Conservation (phyloP, 176 grass and related monocot species). For the Hordeum marinum region DNA sequence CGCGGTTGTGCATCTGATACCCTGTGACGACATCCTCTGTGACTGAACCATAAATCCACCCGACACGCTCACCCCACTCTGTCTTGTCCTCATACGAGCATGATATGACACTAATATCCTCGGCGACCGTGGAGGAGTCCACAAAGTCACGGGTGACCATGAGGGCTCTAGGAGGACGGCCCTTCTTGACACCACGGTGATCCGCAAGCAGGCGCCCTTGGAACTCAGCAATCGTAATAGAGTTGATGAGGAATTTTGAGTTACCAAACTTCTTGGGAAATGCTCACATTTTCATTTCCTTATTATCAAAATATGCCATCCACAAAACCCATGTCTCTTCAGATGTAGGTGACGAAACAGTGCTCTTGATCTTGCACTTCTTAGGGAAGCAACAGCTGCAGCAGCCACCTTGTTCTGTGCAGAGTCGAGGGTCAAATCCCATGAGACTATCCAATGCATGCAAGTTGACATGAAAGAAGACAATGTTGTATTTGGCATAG, state of each 20-base stretch:
- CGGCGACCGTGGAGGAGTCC: slow-evolving; percentile 87
- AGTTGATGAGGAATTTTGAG: slow-evolving; percentile 77
- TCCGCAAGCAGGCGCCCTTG: slow-evolving; percentile 95
- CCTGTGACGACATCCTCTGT: slow-evolving; percentile 99
- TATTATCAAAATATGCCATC: slow-evolving; percentile 74
- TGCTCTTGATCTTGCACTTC: slow-evolving; percentile 44
- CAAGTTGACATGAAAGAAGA: slow-evolving; percentile 99
- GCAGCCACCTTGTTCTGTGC: slow-evolving; percentile 74
- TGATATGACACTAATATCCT: slow-evolving; percentile 88
- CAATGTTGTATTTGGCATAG: slow-evolving; percentile 95
- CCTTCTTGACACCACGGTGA: slow-evolving; percentile 89
- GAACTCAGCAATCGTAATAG: slow-evolving; percentile 89
- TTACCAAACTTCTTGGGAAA: slow-evolving; percentile 97
- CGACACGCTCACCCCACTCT: slow-evolving; percentile 88
- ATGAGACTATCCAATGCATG: slow-evolving; percentile 76
- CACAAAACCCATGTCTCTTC: slow-evolving; percentile 79
- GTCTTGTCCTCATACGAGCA: slow-evolving; percentile 99
- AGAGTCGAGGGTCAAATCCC: slow-evolving; percentile 89
- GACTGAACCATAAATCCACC: slow-evolving; percentile 98
- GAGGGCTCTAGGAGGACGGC: slow-evolving; percentile 71
- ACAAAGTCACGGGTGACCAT: slow-evolving; percentile 80
- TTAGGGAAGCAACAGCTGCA: slow-evolving; percentile 88
- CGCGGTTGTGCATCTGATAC: slow-evolving; percentile 98
- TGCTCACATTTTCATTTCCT: slow-evolving; percentile 84
- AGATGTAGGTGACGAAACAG: neutral